Evolutionary conservation across 2,329 filamentous ascomycete species (phyloP), one percentile per base, ranked within the genome.

Genomic region (Phoma herbarum): DNA sequence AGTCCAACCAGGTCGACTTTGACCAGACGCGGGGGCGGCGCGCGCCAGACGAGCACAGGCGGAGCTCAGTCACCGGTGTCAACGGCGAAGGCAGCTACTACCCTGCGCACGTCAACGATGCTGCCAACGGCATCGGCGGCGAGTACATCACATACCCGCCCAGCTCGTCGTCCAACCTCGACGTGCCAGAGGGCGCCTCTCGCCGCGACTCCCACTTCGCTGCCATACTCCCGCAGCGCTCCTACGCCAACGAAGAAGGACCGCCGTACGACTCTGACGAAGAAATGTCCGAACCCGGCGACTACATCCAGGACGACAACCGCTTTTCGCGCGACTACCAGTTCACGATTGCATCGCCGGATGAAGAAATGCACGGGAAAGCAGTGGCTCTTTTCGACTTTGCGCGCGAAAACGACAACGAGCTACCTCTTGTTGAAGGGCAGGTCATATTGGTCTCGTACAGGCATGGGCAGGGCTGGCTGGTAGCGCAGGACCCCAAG

Each of bases 371-470:
- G 86, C 93, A 97, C 73, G 95, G 95, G 47, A 97, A 96, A 75
- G 93, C 93, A 20, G 92, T 99, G 26, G 95, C 95, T 7, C 83
- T 99, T 22, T 99, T 97, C 75, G 93, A 97, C 75, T 99, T 99
- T 78, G 89, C 89, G 68, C 87, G 93, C 29, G 94, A 98, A 77
- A 97, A 98, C 75, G 93, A 97, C 75, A 99, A 98, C 74, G 95
- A 99, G 77, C 81, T 99, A 57, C 92, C 93, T 4, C 81, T 99
- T 45, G 88, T 92, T 0, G 95, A 99, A 78, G 95, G 95, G 6
- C 95, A 99, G 73, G 92, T 97, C 57, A 97, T 99, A 56, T 90
- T 95, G 82, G 93, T 99, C 23, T 96, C 92, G 16, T 99, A 98
- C 77, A 86, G 95, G 42, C 93, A 98, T 74, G 94, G 94, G 16